Evolutionary conservation across 345 rosid species (phyloP).

Genomic region (Populus tremula): DNA sequence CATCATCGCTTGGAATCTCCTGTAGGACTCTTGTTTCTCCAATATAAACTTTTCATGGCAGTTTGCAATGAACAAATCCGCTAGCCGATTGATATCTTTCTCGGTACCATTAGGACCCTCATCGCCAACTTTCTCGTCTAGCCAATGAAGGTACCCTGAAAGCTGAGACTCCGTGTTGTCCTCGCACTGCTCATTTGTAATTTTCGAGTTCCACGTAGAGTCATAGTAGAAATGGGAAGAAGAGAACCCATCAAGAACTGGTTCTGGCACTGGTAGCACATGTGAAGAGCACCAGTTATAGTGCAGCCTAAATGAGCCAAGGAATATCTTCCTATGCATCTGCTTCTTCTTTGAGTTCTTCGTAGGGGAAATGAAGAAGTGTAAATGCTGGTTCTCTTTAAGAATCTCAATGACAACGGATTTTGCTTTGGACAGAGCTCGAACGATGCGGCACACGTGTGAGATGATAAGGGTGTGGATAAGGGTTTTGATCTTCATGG

Average conservation of each 20-base stretch:
- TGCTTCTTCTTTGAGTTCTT: conserved; percentile 42
- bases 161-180: conserved; percentile 45
- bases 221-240: conserved; percentile 51
- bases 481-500: conserved; percentile 58
- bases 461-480: conserved; percentile 56
- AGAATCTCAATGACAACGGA: conserved; percentile 44
- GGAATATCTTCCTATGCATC: conserved; percentile 41
- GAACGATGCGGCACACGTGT: conserved; percentile 46
- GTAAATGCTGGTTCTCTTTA: conserved; percentile 43
- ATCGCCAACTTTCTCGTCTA: conserved; percentile 46
- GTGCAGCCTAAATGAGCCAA: conserved; percentile 85
- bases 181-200: conserved; percentile 23
- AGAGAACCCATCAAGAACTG: conserved; percentile 41
- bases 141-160: conserved; percentile 58
- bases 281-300: conserved; percentile 87
- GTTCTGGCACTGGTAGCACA: conserved; percentile 54
- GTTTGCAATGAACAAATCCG: conserved; percentile 75
- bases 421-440: conserved; percentile 56
- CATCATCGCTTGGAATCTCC: conserved; percentile 84
- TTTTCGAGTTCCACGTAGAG: conserved; percentile 45
- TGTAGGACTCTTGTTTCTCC: conserved; percentile 95
- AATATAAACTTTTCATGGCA: conserved; percentile 82
- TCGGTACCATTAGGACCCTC: background rate
- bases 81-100: conserved; percentile 74
- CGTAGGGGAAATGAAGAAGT: conserved; percentile 37